Base-by-base conservation (phyloP, 2,329 filamentous ascomycete species). In the Paraphaeosphaeria sporulosa region DNA sequence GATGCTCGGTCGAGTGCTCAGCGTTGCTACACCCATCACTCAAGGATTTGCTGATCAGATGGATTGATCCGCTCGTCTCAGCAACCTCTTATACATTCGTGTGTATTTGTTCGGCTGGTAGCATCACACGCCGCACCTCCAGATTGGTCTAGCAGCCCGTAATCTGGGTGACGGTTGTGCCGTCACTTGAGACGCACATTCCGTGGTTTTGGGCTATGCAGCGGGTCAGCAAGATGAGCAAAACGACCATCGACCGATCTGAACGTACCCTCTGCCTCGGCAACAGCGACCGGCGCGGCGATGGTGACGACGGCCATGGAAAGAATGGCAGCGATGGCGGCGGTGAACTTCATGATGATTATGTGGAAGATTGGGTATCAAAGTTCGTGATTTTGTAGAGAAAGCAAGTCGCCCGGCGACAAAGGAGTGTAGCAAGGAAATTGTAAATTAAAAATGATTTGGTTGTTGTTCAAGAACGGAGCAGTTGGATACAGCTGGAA, bases 271-370 rank as follows among this genome's bases (percentile, higher is more conserved):
- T 72, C 68, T 48, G 66, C 49, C 8, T 52, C 49, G 21, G 49
- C 49, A 27, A 52, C 49, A 7, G 49, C 67, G 42, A 73, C 58
- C 5, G 75, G 75, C 21, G 71, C 72, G 27, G 74, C 75, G 34
- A 74, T 57, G 63, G 64, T 69, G 50, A 76, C 66, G 56, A 66
- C 71, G 64, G 72, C 74, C 72, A 77, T 73, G 63, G 74, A 76
- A 52, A 76, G 64, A 58, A 77, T 43, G 59, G 71, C 62, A 57
- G 72, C 73, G 65, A 75, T 51, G 59, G 77, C 49, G 46, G 72
- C 61, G 54, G 71, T 67, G 71, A 77, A 73, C 68, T 76, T 72
- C 75, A 77, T 77, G 50, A 69, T 72, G 65, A 63, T 49, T 58
- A 48, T 36, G 47, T 43, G 47, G 58, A 49, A n/a, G 13, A 25